These are phyloP conservation scores for Talaromyces verruculosus DNA, from an alignment of 2,329 filamentous ascomycete genomes.

Conservation along the genomic window DNA sequence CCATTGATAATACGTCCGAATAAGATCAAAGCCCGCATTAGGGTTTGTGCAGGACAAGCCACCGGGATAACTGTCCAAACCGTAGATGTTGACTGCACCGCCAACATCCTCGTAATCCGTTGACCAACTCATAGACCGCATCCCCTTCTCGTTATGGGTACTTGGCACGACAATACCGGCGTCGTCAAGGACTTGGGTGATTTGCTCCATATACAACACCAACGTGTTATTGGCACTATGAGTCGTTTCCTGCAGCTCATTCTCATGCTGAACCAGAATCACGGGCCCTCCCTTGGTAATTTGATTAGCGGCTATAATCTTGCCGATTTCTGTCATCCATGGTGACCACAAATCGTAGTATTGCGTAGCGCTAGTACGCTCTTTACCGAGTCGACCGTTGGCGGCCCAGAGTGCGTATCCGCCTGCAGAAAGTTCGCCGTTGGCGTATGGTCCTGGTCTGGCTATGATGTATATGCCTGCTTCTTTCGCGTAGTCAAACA, in stretches of 20 bases:
- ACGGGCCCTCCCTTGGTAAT: constrained; percentile 81
- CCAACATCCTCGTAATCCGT: constrained; percentile 56
- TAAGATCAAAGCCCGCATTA: constrained; percentile 50
- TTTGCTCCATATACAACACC: constrained; percentile 67
- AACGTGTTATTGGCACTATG: constrained; percentile 58
- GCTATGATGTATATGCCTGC: constrained; percentile 55
- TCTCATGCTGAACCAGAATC: constrained; percentile 77
- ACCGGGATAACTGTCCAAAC: constrained; percentile 62
- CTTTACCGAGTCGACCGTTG: constrained; percentile 48
- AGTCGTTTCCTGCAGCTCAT: constrained; percentile 67
- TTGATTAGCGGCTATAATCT: constrained; percentile 58
- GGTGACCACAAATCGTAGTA: constrained; percentile 51
- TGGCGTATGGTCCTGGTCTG: constrained; percentile 54
- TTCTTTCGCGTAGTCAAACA: constrained; percentile 54
- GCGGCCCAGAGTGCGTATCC: constrained; percentile 50
- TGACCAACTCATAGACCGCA: constrained; percentile 61
- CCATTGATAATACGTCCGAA: constrained; percentile 58
- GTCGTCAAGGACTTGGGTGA: constrained; percentile 65
- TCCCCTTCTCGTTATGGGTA: constrained; percentile 70
- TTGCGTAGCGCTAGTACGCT: constrained; percentile 46
- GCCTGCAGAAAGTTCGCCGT: constrained; percentile 53
- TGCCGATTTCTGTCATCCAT: constrained; percentile 49
- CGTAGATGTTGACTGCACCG: constrained; percentile 63
- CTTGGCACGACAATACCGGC: constrained; percentile 72
- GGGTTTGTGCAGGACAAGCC: constrained; percentile 49